Conservation (phyloP, 345 rosid species). For the Euphorbia pulcherrima region DNA sequence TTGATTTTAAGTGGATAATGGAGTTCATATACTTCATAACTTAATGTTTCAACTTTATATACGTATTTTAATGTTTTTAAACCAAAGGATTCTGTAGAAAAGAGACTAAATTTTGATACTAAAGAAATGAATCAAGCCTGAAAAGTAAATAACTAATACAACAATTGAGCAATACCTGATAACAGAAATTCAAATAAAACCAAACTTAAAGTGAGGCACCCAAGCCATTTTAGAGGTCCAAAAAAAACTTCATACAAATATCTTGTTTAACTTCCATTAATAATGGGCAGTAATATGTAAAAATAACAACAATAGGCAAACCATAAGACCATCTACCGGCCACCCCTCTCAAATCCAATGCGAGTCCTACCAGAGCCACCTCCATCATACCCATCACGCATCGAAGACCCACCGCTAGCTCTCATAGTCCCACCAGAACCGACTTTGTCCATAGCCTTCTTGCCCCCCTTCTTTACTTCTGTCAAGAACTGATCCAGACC, state of each 20-base stretch:
- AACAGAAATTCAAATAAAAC: not conserved
- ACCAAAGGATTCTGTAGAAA: too few species aligned
- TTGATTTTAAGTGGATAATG: too few species aligned
- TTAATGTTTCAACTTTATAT: too few species aligned
- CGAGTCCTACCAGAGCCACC: constrained; percentile 80
- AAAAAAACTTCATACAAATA: not conserved
- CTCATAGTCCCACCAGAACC: constrained; percentile 90
- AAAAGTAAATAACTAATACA: not conserved
- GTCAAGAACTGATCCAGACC: constrained; percentile 80
- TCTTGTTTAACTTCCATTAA: not conserved
- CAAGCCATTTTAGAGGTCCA: not conserved
- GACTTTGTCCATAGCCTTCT: constrained; percentile 74
- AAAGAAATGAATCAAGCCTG: too few species aligned
- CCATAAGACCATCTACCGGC: constrained; percentile 27
- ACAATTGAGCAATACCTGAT: not conserved
- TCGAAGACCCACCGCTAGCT: constrained; percentile 82
- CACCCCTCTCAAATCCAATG: constrained; percentile 78
- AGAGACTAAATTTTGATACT: too few species aligned
- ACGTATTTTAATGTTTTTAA: too few species aligned
- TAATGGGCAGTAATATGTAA: not conserved
- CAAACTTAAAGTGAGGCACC: not conserved
- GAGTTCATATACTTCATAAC: too few species aligned
- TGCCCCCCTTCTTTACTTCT: constrained; percentile 76
- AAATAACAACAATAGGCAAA: not conserved
- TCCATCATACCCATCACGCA: constrained; percentile 65